Base-by-base conservation (phyloP, 495 filamentous ascomycete genomes). In the Talaromyces wortmannii region DNA sequence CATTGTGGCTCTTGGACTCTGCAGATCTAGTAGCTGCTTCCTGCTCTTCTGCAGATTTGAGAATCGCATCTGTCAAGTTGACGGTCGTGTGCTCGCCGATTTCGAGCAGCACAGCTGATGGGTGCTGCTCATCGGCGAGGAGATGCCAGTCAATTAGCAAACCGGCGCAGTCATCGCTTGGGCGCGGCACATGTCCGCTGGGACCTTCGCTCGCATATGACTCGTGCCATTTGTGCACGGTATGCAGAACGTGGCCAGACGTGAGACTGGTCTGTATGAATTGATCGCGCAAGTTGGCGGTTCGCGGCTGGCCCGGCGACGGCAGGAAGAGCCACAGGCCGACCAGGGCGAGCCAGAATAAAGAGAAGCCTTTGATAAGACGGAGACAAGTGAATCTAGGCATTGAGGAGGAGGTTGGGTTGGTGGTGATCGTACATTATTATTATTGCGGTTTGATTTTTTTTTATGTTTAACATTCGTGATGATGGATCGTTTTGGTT, bases 281-380 rank as follows among this genome's bases (percentile, higher is more conserved):
- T n/a, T 46, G 11, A 53, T 53, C 33, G 31, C 30, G 17, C 17
- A 36, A 12, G n/a, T 42, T 15, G 23, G 16, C 17, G 16, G 7
- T 6, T 11, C 7, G 30, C 12, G 11, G 16, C 7, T 3, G 11
- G 3, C 4, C 15, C 23, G 23, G 47, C 16, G 52, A 53, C 30
- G 52, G 52, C 4, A 53, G 52, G 17, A 53, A 53, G 18, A 29
- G 13, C 52, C 52, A 53, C 17, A 53, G 52, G 31, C 52, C 52
- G 42, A 53, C 44, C 17, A 53, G 52, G n/a, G 16, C 31, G 40
- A 53, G 36, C 42, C 40, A 53, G 17, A 42, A 53, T 7, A 32
- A n/a, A 12, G 32, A 18, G 43, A 53, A 10, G 23, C 31, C 3
- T 53, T 53, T 53, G 36, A 53, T 13, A 29, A 46, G 43, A 5